Evolutionary conservation across 805 yeast species (phyloP).

Genomic region (Saccharomycopsis oosterbeekiorum): DNA sequence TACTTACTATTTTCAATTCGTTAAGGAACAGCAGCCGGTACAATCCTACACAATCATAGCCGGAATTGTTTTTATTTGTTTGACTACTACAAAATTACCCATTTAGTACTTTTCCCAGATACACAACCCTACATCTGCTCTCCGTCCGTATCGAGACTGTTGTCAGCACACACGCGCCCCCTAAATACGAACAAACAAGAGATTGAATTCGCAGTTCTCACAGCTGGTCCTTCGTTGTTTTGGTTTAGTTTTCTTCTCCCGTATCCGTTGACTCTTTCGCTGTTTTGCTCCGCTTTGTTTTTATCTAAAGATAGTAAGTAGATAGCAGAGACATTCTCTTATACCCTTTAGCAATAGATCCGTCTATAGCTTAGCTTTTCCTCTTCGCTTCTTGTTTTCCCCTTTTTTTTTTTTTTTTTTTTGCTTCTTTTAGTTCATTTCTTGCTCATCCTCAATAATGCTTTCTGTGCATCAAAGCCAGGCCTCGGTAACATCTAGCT

Average conservation of each 20-base stretch:
- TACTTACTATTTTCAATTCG: too few species aligned
- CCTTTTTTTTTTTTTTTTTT: not conserved
- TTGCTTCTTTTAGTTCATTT: not conserved
- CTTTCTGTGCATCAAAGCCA: constrained; percentile 35
- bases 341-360: not conserved
- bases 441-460: not conserved
- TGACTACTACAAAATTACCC: not conserved
- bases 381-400: too few species aligned
- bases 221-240: too few species aligned
- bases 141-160: too few species aligned
- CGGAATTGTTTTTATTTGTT: too few species aligned
- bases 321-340: not conserved
- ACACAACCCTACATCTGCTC: too few species aligned
- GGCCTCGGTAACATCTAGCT: constrained; percentile 49
- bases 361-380: too few species aligned
- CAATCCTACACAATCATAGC: too few species aligned
- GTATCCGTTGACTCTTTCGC: not conserved
- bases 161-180: too few species aligned
- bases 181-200: too few species aligned
- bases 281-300: not conserved
- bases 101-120: not conserved
- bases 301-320: not conserved
- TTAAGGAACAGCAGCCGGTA: too few species aligned
- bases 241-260: not conserved
- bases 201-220: too few species aligned